Percentiles rank a stretch among this genome's conserved stretches.
These are phyloP conservation scores for Botryotinia narcissicola DNA, from an alignment of 2,329 filamentous ascomycete genomes.

Conservation along the genomic window DNA sequence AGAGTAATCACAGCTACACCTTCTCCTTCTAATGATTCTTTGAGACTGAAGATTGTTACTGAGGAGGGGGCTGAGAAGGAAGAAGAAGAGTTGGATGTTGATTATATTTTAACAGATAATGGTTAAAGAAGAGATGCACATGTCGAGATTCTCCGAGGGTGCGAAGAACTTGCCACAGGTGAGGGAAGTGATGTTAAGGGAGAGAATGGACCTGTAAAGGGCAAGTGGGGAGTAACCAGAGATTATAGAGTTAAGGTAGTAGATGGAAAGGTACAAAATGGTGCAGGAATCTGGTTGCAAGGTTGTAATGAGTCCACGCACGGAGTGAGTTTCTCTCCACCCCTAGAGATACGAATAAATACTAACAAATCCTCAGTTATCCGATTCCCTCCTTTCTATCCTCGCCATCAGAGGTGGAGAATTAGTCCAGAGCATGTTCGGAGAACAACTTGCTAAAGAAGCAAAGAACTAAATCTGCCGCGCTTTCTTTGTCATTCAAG, in stretches of 20 bases:
- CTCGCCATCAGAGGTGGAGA: constrained; percentile 73
- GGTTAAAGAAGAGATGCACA: constrained; percentile 81
- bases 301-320: constrained; percentile 92
- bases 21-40: constrained; percentile 22
- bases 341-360: background rate
- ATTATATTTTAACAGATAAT: constrained; percentile 82
- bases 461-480: background rate
- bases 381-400: constrained; percentile 78
- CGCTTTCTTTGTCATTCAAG: background rate
- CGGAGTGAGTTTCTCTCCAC: constrained; percentile 56
- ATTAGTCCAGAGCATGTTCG: constrained; percentile 74
- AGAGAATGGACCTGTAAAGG: constrained; percentile 38
- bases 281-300: constrained; percentile 83
- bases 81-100: constrained; percentile 56
- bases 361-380: constrained; percentile 52
- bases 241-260: constrained; percentile 78
- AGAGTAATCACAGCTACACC: constrained; percentile 47
- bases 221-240: constrained; percentile 66
- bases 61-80: constrained; percentile 39
- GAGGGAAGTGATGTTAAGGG: constrained; percentile 20
- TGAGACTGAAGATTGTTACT: constrained; percentile 41
- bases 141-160: constrained; percentile 67
- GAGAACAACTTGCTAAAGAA: constrained; percentile 28
- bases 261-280: constrained; percentile 63
- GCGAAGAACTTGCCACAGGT: constrained; percentile 60